Conservation (phyloP, 148 eudicot genomes). For the Arbutus unedo region DNA sequence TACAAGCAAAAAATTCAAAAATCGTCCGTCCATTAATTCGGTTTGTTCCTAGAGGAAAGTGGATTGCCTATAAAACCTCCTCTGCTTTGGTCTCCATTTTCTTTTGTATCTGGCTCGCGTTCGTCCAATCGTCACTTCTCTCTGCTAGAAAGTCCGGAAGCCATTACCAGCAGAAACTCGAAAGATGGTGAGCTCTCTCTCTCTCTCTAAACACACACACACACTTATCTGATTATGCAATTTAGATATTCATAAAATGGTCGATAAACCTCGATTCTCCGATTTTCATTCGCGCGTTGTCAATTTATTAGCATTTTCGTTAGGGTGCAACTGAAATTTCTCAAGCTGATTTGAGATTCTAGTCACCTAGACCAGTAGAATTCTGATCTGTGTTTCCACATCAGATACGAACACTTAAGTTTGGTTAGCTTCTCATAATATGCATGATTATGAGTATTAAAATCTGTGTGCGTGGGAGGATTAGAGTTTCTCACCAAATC, state of each 20-base stretch:
- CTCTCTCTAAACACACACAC: not conserved
- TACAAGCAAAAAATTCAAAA: no score
- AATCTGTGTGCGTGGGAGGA: no score
- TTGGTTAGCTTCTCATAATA: no score
- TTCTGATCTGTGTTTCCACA: not conserved
- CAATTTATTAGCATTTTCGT: not conserved
- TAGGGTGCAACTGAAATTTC: not conserved
- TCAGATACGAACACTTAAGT: not conserved
- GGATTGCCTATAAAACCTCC: not conserved
- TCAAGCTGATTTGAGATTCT: not conserved
- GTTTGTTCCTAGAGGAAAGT: not conserved
- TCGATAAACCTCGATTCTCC: not conserved
- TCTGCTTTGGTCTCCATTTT: not conserved
- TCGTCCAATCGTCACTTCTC: not conserved
- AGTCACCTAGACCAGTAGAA: not conserved
- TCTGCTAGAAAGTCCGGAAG: not conserved
- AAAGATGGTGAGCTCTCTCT: not conserved
- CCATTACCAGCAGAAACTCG: not conserved
- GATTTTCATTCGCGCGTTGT: not conserved
- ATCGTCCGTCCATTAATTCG: no score
- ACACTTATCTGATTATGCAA: not conserved
- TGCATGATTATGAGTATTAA: no score
- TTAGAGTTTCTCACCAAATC: no score
- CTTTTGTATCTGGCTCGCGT: not conserved
- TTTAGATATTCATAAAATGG: not conserved